Evolutionary conservation across 768 basidiomycete genomes (phyloP), one percentile per base, ranked within the genome.

Genomic region (Pleurotus ostreatus): DNA sequence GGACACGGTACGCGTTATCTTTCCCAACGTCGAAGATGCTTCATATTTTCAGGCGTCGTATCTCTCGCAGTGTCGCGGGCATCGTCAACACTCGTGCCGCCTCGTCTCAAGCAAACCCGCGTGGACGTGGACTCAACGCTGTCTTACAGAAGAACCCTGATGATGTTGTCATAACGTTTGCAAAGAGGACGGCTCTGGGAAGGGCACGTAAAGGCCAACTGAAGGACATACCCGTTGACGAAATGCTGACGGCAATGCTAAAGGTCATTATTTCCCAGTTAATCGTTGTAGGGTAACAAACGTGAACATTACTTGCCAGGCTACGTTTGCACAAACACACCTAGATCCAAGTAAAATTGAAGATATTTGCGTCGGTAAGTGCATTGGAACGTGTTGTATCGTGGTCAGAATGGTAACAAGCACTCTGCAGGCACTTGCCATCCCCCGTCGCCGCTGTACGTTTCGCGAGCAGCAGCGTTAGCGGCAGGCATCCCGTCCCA

Each of bases 141-240:
- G 67, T 92, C 46, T 74, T 91, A 26, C 76, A 86, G 68, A 89
- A 84, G 77, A 83, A 78, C 51, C 80, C 86, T 0, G 82, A 92
- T 59, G 94, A 96, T 70, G 89, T 95, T 13, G 94, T 96, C 59
- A 86, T 97, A 57, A 92, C 90, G 2, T 91, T 90, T 62, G 92
- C 91, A 11, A 88, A 88, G 67, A 84, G 94, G 49, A 94, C 92
- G n/a, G 84, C 92, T n/a, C 78, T 93, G 60, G 91, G 92, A 22
- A 84, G 77, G 64, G 87, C 89, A 37, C 92, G 84, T 78, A 98
- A 96, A 69, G 96, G 96, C 20, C 94, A 94, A 56, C 79, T 95
- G 66, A 96, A 94, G 68, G 92, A 97, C 65, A 76, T 81, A 1
- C 82, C 87, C 3, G 89, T 94, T 12, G 96, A 97, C 62, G 92